These are phyloP conservation scores for Ophiocordyceps unilateralis DNA, from an alignment of 2,329 filamentous ascomycete genomes.

Conservation along the genomic window DNA sequence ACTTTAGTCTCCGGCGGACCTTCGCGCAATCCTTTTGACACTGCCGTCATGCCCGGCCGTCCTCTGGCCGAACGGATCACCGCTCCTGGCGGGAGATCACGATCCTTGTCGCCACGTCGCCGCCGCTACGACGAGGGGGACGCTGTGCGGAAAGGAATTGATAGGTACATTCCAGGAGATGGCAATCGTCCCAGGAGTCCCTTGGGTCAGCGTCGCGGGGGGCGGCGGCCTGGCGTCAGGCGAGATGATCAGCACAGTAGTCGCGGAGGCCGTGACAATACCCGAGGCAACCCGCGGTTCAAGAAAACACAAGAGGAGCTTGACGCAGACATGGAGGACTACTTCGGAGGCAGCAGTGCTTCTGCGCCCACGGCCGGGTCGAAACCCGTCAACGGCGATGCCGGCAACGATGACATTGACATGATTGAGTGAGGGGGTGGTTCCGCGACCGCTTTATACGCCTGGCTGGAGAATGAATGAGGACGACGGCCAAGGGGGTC, in stretches of 20 bases:
- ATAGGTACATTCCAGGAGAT: conserved; percentile 58
- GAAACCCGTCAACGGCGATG: conserved; percentile 11
- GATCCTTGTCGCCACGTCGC: conserved; percentile 39
- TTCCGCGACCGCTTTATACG: too few relatives aligned
- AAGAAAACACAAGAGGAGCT: conserved; percentile 84
- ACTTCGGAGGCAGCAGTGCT: conserved; percentile 44
- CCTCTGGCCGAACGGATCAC: conserved; percentile 46
- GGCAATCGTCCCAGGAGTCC: conserved; percentile 41
- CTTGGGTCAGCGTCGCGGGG: conserved; percentile 31
- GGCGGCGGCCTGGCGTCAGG: conserved; percentile 32
- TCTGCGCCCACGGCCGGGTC: conserved; percentile 15
- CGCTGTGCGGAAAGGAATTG: conserved; percentile 49
- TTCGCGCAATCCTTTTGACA: conserved; percentile 38
- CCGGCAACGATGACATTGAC: conserved; percentile 42
- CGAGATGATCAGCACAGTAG: conserved; percentile 24
- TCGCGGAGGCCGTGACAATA: conserved; percentile 22
- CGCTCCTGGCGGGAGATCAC: conserved; percentile 34
- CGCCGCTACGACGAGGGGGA: conserved; percentile 33
- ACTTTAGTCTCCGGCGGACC: conserved; percentile 40
- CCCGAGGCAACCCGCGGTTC: conserved; percentile 34
- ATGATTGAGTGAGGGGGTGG: conserved; percentile 47
- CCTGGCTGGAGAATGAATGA: too few relatives aligned
- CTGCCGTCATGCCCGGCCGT: conserved; percentile 34
- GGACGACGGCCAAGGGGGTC: too few relatives aligned
- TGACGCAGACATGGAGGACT: conserved; percentile 94